A percentile compares a stretch with the other conserved stretches of the same genome.
These are phyloP conservation scores for Bidens hawaiensis DNA, from an alignment of 140 eudicot species.

Conservation along the genomic window DNA sequence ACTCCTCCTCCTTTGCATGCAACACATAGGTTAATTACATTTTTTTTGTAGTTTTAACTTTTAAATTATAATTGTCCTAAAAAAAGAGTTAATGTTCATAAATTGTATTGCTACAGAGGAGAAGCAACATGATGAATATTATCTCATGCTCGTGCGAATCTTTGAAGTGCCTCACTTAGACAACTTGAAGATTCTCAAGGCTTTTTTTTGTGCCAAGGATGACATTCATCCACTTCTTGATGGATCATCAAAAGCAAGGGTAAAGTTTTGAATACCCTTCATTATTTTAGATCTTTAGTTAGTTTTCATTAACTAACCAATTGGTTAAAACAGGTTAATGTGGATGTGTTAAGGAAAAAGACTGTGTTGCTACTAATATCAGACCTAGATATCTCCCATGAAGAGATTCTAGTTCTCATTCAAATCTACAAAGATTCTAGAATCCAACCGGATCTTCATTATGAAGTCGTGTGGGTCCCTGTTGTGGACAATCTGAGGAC, in stretches of 20 bases:
- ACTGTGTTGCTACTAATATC: slow-evolving; percentile 72
- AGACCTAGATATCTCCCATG: slow-evolving; percentile 57
- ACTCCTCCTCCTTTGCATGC: slow-evolving; percentile 57
- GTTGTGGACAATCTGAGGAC: slow-evolving; percentile 43
- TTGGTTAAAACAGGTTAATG: slow-evolving; percentile 46
- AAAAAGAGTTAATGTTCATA: not conserved
- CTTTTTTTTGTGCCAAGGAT: slow-evolving; percentile 58
- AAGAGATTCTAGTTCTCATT: slow-evolving; percentile 56
- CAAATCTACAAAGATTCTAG: slow-evolving; percentile 61
- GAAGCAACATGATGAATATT: slow-evolving; percentile 69
- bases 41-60: not conserved
- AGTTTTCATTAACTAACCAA: not conserved
- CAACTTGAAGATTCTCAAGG: slow-evolving; percentile 66
- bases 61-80: not conserved
- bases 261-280: slow-evolving; percentile 1
- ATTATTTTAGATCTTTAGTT: not conserved
- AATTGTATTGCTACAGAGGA: slow-evolving; percentile 57
- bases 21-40: slow-evolving; percentile 54
- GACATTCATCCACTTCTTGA: slow-evolving; percentile 64
- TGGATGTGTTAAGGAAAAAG: slow-evolving; percentile 61
- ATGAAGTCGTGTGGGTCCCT: slow-evolving; percentile 89
- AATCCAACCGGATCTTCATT: slow-evolving; percentile 35
- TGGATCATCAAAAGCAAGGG: slow-evolving; percentile 59
- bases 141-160: slow-evolving; percentile 49
- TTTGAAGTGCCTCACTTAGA: slow-evolving; percentile 63